phyloP scores from a whole-genome alignment of 306 rosid genomes.

The Malus sylvestris region DNA sequence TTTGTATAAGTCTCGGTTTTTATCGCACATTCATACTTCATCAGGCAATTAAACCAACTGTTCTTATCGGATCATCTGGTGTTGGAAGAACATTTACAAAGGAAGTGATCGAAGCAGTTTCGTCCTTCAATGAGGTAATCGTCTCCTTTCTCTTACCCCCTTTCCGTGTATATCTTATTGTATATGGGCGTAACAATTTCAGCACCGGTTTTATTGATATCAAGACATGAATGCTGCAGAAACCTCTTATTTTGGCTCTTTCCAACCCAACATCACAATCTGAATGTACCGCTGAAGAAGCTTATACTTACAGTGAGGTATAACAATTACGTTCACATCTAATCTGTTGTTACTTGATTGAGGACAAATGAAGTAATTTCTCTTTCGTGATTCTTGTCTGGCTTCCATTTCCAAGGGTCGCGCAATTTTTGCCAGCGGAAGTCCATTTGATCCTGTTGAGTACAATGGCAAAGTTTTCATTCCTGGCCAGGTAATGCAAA shows the following conservation, averaged over 20 bases:
- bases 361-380: background rate
- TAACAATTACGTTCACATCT: background rate
- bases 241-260: slow-evolving; percentile 85
- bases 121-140: slow-evolving; percentile 57
- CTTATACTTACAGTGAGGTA: slow-evolving; percentile 82
- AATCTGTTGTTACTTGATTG: background rate
- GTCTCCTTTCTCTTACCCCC: background rate
- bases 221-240: slow-evolving; percentile 38
- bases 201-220: background rate
- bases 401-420: slow-evolving; percentile 47
- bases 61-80: slow-evolving; percentile 86
- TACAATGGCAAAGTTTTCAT: slow-evolving; percentile 56
- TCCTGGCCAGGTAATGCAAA: slow-evolving; percentile 66
- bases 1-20: slow-evolving; percentile 2
- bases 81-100: slow-evolving; percentile 75
- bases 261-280: slow-evolving; percentile 92
- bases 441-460: slow-evolving; percentile 87
- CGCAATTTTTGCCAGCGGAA: slow-evolving; percentile 86
- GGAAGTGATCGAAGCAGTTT: slow-evolving; percentile 71
- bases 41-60: slow-evolving; percentile 78
- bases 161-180: background rate
- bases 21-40: background rate
- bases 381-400: background rate
- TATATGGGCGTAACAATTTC: background rate
- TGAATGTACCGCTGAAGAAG: slow-evolving; percentile 94